phyloP scores from a whole-genome alignment of 805 yeast species.

The Hanseniaspora pseudoguilliermondii region DNA sequence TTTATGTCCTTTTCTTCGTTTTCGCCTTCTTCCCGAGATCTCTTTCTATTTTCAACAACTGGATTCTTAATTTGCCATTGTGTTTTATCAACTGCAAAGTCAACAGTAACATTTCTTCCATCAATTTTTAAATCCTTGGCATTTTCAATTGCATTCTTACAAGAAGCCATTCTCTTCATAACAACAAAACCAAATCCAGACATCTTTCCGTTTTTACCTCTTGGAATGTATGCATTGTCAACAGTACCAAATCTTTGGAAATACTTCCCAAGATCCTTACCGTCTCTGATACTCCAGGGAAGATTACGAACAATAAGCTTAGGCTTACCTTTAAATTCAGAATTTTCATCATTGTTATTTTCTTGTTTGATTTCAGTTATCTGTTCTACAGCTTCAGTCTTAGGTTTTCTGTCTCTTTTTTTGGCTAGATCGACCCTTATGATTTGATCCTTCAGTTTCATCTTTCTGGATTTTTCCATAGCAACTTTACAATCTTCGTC shows the following conservation, averaged over 20 bases:
- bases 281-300: slow-evolving; percentile 88
- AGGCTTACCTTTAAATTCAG: slow-evolving; percentile 52
- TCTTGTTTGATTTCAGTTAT: background rate
- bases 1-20: slow-evolving; percentile 30
- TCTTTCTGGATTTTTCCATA: slow-evolving; percentile 49
- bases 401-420: slow-evolving; percentile 60
- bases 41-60: slow-evolving; percentile 31
- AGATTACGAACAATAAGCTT: slow-evolving; percentile 79
- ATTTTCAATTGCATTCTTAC: slow-evolving; percentile 68
- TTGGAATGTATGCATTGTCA: slow-evolving; percentile 77
- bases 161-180: slow-evolving; percentile 66
- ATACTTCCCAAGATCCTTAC: slow-evolving; percentile 53
- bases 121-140: slow-evolving; percentile 64
- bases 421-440: slow-evolving; percentile 79
- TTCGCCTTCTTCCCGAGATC: slow-evolving; percentile 26
- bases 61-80: slow-evolving; percentile 56
- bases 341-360: background rate
- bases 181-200: slow-evolving; percentile 90
- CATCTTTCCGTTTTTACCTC: slow-evolving; percentile 78
- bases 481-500: slow-evolving; percentile 79
- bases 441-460: slow-evolving; percentile 51
- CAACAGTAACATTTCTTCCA: slow-evolving; percentile 88
- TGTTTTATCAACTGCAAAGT: slow-evolving; percentile 78
- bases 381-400: background rate
- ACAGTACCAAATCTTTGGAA: slow-evolving; percentile 77